Percentiles rank a stretch among this genome's conserved stretches.
Evolutionary conservation across 768 basidiomycete genomes (phyloP).

Genomic region (Suillus subluteus): DNA sequence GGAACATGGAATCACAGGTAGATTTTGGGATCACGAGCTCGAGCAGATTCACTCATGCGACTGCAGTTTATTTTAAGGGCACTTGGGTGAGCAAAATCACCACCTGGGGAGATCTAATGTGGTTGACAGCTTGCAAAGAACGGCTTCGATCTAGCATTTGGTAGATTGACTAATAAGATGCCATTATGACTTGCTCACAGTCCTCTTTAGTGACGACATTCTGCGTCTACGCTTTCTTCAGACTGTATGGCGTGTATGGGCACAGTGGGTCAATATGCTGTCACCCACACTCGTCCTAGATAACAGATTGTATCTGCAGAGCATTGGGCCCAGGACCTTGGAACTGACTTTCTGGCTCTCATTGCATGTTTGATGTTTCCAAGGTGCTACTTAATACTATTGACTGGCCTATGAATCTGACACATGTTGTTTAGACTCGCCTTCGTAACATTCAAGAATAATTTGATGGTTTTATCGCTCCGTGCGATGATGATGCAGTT

Average conservation of each 20-base stretch:
- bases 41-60: constrained; percentile 13
- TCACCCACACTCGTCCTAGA: background rate
- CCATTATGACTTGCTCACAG: constrained; percentile 3
- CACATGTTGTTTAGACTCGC: constrained; percentile 60
- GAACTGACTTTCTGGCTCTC: constrained; percentile 83
- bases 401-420: background rate
- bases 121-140: constrained; percentile 51
- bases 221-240: constrained; percentile 72
- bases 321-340: constrained; percentile 66
- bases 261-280: constrained; percentile 47
- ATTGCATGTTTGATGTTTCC: constrained; percentile 93
- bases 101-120: background rate
- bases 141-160: constrained; percentile 92
- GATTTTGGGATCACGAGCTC: constrained; percentile 2
- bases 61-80: constrained; percentile 77
- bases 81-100: constrained; percentile 63
- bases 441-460: constrained; percentile 86
- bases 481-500: constrained; percentile 96
- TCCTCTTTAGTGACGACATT: constrained; percentile 69
- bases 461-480: constrained; percentile 77
- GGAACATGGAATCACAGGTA: constrained; percentile 91
- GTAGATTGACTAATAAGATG: constrained; percentile 40
- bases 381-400: constrained; percentile 44
- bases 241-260: constrained; percentile 77
- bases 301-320: constrained; percentile 40